These are phyloP conservation scores for Collybia nuda DNA, from an alignment of 768 basidiomycete genomes.

Conservation along the genomic window DNA sequence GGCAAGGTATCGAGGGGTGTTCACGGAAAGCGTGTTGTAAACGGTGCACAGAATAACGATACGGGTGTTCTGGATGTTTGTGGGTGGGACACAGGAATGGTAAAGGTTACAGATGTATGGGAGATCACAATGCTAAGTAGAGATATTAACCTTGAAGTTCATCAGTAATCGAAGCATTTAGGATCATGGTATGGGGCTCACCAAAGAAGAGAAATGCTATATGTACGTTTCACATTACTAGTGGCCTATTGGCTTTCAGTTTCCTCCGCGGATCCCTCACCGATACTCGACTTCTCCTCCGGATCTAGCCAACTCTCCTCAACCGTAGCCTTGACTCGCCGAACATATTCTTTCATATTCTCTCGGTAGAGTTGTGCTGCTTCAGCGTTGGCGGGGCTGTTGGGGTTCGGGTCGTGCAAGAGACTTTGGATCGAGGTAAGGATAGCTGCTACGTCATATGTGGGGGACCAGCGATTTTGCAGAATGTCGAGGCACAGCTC, in stretches of 20 bases:
- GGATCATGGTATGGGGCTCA: neutral
- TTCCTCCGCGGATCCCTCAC: neutral
- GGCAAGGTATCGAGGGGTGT: too few species aligned
- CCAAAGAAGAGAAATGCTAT: neutral
- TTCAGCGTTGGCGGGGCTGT: constrained; percentile 97
- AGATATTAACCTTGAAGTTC: neutral
- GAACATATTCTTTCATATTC: constrained; percentile 98
- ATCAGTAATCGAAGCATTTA: neutral
- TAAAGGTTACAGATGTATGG: neutral
- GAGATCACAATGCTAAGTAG: neutral
- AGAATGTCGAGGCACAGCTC: constrained; percentile 98
- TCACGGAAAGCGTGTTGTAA: too few species aligned
- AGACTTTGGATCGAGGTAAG: constrained; percentile 95
- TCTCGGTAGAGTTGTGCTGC: constrained; percentile 96
- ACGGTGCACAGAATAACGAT: too few species aligned
- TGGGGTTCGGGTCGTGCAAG: constrained; percentile 97
- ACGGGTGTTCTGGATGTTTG: neutral
- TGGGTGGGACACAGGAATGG: neutral
- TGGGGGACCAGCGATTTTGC: constrained; percentile 98
- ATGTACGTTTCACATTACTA: neutral
- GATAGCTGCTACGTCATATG: constrained; percentile 98
- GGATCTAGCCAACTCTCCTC: constrained; percentile 96
- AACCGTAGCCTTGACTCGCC: constrained; percentile 89
- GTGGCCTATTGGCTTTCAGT: neutral
- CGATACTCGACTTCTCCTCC: constrained; percentile 46